phyloP scores from a whole-genome alignment of 208 protist species.

The Trypanosoma scelopori region DNA sequence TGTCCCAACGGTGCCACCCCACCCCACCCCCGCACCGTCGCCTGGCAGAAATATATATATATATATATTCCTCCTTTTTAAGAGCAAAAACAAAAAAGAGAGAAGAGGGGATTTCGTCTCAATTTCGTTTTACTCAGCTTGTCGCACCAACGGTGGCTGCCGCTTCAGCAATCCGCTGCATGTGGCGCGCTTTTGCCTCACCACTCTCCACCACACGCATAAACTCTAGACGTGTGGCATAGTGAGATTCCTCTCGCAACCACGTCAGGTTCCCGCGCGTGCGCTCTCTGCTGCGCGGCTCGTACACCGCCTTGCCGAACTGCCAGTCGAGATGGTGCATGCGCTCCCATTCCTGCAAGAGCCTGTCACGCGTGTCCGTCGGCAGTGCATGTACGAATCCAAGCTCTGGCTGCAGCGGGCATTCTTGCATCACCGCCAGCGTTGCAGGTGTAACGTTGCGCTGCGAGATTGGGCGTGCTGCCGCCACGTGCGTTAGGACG shows the following conservation, averaged over 20 bases:
- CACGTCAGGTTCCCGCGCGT: conserved; percentile 85
- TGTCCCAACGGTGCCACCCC: too few relatives aligned
- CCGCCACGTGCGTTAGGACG: conserved; percentile 78
- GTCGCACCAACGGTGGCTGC: conserved; percentile 9
- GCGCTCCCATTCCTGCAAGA: conserved; percentile 88
- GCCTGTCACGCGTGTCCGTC: conserved; percentile 65
- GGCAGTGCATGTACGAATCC: conserved; percentile 87
- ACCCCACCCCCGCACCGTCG: too few relatives aligned
- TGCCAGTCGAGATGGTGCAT: conserved; percentile 91
- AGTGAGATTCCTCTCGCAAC: conserved; percentile 74
- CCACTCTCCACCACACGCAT: conserved; percentile 53
- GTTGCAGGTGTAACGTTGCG: conserved; percentile 59
- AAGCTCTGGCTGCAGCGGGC: conserved; percentile 81
- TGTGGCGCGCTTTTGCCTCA: conserved; percentile 64
- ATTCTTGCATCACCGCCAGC: conserved; percentile 53
- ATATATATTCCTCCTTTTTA: too few relatives aligned
- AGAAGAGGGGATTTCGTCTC: too few relatives aligned
- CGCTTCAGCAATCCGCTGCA: conserved; percentile 61
- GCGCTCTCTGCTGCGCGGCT: conserved; percentile 63
- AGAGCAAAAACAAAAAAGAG: too few relatives aligned
- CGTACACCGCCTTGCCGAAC: conserved; percentile 90
- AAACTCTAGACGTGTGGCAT: conserved; percentile 60
- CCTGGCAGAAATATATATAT: too few relatives aligned
- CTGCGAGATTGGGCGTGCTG: conserved; percentile 35
- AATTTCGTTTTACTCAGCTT: background rate